Percentiles rank a stretch among this genome's conserved stretches.
phyloP scores from a whole-genome alignment of 306 rosid genomes.

The Glycyrrhiza uralensis region DNA sequence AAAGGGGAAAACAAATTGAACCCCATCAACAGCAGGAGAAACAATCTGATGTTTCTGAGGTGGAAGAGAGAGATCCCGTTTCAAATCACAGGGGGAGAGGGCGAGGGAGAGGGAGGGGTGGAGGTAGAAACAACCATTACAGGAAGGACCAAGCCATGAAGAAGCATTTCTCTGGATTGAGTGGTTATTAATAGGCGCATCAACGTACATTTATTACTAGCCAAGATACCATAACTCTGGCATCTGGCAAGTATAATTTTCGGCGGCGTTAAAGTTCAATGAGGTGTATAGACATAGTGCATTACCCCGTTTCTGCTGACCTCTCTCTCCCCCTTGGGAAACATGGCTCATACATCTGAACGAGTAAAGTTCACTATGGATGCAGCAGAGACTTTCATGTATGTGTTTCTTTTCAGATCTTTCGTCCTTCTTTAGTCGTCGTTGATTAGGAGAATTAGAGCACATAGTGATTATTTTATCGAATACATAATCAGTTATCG shows the following conservation, averaged over 20 bases:
- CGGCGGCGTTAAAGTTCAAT: neutral
- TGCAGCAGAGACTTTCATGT: conserved; percentile 15
- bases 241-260: neutral
- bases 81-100: conserved; percentile 53
- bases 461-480: neutral
- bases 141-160: conserved; percentile 85
- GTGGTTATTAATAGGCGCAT: conserved; percentile 45
- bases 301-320: neutral
- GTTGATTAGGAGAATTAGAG: neutral
- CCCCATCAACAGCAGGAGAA: conserved; percentile 38
- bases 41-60: conserved; percentile 41
- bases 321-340: neutral
- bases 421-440: neutral
- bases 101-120: conserved; percentile 62
- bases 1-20: conserved; percentile 32
- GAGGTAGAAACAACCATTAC: conserved; percentile 60
- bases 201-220: neutral
- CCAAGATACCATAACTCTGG: conserved; percentile 11
- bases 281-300: conserved; percentile 11
- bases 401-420: neutral
- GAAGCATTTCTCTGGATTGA: conserved; percentile 79
- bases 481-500: neutral
- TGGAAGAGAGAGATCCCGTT: conserved; percentile 27
- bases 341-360: neutral
- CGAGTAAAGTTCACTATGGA: neutral